phyloP scores from a whole-genome alignment of 1,284 basidiomycete species.

The Melampsora larici-populina region DNA sequence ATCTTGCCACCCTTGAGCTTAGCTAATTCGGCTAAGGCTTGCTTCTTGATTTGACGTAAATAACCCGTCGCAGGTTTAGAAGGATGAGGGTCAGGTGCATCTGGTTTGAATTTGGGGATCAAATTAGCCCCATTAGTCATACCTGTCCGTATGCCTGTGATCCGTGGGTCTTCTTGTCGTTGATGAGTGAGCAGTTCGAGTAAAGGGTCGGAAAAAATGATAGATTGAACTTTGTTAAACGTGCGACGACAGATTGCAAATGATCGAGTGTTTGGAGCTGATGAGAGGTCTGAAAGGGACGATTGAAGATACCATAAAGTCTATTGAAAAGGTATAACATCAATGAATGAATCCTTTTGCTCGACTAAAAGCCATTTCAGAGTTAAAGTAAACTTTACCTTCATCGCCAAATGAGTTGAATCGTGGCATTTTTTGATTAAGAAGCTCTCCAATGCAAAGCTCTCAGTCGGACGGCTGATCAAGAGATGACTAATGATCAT shows the following conservation, averaged over 20 bases:
- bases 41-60: conserved; percentile 65
- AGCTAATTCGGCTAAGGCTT: conserved; percentile 58
- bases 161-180: conserved; percentile 15
- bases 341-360: background rate
- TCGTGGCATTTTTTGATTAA: conserved; percentile 78
- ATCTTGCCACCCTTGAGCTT: conserved; percentile 45
- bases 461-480: conserved; percentile 81
- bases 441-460: conserved; percentile 84
- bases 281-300: conserved; percentile 77
- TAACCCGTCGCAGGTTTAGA: conserved; percentile 56
- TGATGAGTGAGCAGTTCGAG: conserved; percentile 30
- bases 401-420: conserved; percentile 87
- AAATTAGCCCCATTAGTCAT: conserved; percentile 22
- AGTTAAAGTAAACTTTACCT: conserved; percentile 51
- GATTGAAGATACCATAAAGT: conserved; percentile 98
- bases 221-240: conserved; percentile 88
- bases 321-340: conserved; percentile 56
- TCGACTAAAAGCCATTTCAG: background rate
- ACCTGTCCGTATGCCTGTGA: conserved; percentile 11
- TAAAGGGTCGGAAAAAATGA: conserved; percentile 88
- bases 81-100: conserved; percentile 49
- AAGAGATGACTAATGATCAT: conserved; percentile 67
- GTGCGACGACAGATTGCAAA: conserved; percentile 91
- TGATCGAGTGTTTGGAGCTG: conserved; percentile 62
- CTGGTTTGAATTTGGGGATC: conserved; percentile 13